Percentiles rank a stretch among this genome's conserved stretches.
These are phyloP conservation scores for Pontederia paniculata DNA, from an alignment of 176 grass and related monocot genomes.

Conservation along the genomic window DNA sequence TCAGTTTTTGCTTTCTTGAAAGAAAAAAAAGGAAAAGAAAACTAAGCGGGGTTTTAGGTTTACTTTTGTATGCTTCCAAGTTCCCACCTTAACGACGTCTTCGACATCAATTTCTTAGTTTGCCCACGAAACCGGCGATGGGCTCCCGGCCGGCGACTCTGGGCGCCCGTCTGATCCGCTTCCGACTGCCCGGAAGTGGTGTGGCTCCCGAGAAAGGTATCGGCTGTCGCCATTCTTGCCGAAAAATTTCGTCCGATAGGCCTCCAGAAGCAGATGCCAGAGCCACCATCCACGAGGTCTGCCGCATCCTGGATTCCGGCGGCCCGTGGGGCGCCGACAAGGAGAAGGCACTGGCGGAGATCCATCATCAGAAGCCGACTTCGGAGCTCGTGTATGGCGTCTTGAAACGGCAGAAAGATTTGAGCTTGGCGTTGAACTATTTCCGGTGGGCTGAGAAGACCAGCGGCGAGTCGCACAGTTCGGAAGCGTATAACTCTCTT, in stretches of 20 bases:
- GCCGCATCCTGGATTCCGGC: slow-evolving; percentile 31
- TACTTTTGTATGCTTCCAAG: too few relatives aligned
- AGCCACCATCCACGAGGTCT: slow-evolving; percentile 23
- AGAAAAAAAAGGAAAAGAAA: too few relatives aligned
- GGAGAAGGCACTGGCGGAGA: slow-evolving; percentile 30
- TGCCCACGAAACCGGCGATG: neutral
- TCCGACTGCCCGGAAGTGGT: neutral
- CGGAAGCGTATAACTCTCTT: slow-evolving; percentile 48
- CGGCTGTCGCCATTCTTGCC: neutral
- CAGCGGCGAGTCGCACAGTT: slow-evolving; percentile 28
- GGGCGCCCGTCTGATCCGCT: neutral
- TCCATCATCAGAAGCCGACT: slow-evolving; percentile 26
- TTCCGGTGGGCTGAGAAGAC: slow-evolving; percentile 44
- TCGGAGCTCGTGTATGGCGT: slow-evolving; percentile 40
- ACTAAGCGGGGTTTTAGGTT: too few relatives aligned
- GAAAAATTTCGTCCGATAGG: slow-evolving; percentile 9
- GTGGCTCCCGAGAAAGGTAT: neutral
- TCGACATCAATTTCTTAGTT: too few relatives aligned
- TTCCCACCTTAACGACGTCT: too few relatives aligned
- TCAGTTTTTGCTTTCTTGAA: too few relatives aligned
- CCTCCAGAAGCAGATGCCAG: neutral
- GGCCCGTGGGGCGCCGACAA: slow-evolving; percentile 45
- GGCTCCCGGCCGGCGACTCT: neutral
- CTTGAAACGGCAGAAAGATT: slow-evolving; percentile 39
- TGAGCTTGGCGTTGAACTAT: slow-evolving; percentile 48